Conservation (phyloP, 2,329 filamentous ascomycete species). For the Penicillium sp. region DNA sequence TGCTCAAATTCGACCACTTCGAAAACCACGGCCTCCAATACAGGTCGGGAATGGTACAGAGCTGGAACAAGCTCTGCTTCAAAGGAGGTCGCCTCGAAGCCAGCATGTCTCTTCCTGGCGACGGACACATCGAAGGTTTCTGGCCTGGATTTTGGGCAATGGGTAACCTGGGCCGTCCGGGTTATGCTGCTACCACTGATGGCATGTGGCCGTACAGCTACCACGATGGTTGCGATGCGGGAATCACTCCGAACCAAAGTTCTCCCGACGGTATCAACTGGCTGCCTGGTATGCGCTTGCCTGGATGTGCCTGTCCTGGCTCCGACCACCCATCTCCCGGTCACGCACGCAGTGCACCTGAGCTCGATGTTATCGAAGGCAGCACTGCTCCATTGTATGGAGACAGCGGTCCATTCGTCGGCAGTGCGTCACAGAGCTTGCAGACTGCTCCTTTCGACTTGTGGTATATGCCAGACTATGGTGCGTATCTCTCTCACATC, state of each 20-base stretch:
- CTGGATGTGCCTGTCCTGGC: conserved; percentile 62
- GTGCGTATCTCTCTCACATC: conserved; percentile 25
- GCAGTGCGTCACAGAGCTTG: conserved; percentile 62
- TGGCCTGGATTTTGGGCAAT: conserved; percentile 76
- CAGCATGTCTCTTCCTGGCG: conserved; percentile 65
- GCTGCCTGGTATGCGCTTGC: conserved; percentile 66
- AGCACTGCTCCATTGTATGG: conserved; percentile 54
- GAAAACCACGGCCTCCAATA: conserved; percentile 63
- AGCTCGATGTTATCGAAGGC: conserved; percentile 71
- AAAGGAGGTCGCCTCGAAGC: conserved; percentile 67
- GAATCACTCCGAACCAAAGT: conserved; percentile 70
- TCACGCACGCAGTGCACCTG: conserved; percentile 62
- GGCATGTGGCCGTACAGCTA: conserved; percentile 74
- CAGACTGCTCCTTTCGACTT: conserved; percentile 68
- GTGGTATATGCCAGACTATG: conserved; percentile 63
- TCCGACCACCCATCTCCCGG: conserved; percentile 65
- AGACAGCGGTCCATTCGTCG: conserved; percentile 50
- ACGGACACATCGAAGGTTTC: conserved; percentile 64
- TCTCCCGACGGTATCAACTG: conserved; percentile 62
- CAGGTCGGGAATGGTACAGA: conserved; percentile 70
- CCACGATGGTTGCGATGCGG: conserved; percentile 62
- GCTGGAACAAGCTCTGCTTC: conserved; percentile 71
- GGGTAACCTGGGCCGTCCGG: conserved; percentile 67
- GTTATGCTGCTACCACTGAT: conserved; percentile 66
- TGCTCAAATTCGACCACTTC: conserved; percentile 63